Evolutionary conservation across 108 stramenopile species (phyloP), one percentile per base, ranked within the genome.

Genomic region (Skeletonema tropicum): DNA sequence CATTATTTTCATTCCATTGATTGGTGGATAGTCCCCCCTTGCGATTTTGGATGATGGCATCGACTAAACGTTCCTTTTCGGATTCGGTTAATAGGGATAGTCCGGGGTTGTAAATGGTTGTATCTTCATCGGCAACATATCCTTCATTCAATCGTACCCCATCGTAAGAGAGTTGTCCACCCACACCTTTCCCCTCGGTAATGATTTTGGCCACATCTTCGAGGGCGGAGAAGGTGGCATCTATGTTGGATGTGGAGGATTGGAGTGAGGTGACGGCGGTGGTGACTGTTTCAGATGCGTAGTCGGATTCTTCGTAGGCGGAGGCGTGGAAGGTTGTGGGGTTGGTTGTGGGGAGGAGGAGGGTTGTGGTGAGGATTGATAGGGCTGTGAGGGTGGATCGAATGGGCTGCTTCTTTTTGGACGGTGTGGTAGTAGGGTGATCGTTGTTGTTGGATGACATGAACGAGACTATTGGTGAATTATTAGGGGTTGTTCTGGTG

Each of bases 61-160:
- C 76, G 11, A 90, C 83, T 61, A 94, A 63, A 0, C 88, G 85
- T 68, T 89, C 87, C 74, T 94, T 94, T 73, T 94, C 93, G 6
- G 78, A 74, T 70, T 83, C 86, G 13, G 91, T 92, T 10, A 94
- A 64, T 13, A 94, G 79, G 1, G 89, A 83, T 33, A 94, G 59
- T 4, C 91, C 93, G 5, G 93, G 93, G 81, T 94, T 94, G 88
- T 94, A 94, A 57, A 94, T 90, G 61, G 88, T 82, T 3, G 90
- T 92, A 71, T 94, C 93, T 72, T 94, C 93, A 63, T 94, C 93
- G 55, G 93, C 86, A 10, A 94, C 74, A 49, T 62, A 89, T 10
- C 91, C 93, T 38, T 88, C 85, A 49, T 89, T 84, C 42, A 94
- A 85, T 67, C 76, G 67, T 30, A 94, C 67, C 10, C 93, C 93